Conservation (phyloP, 1,139 yeast species). For the Candida sojae region DNA sequence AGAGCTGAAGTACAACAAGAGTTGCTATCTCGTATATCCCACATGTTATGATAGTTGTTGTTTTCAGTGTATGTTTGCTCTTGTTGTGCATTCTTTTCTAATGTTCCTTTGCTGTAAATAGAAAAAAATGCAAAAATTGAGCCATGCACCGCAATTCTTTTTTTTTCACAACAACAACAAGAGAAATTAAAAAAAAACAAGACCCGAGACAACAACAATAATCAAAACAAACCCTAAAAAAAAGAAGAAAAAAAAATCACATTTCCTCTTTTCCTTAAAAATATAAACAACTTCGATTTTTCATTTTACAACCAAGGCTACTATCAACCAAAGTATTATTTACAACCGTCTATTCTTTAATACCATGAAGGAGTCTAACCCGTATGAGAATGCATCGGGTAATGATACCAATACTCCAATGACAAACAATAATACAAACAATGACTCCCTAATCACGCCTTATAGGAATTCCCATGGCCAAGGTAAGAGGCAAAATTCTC, state of each 20-base stretch:
- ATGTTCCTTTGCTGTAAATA: not conserved
- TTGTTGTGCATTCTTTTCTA: not conserved
- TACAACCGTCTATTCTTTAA: not conserved
- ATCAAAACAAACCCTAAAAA: not conserved
- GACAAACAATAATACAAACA: not conserved
- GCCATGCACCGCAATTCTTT: not conserved
- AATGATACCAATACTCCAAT: conserved; percentile 2
- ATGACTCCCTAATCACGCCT: conserved; percentile 6
- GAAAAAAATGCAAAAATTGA: not conserved
- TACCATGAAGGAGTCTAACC: conserved; percentile 5
- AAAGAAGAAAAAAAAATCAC: not conserved
- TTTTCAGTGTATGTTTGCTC: not conserved
- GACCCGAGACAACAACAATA: not conserved
- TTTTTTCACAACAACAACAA: not conserved
- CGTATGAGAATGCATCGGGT: conserved; percentile 3
- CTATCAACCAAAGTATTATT: not conserved
- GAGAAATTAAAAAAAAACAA: not conserved
- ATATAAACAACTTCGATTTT: conserved; percentile 5
- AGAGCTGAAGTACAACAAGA: too few relatives aligned
- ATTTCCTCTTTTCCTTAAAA: not conserved
- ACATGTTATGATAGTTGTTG: too few relatives aligned
- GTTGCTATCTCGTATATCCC: too few relatives aligned
- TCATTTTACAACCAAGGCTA: conserved; percentile 5
- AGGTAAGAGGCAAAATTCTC: not conserved
- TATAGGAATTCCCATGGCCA: conserved; percentile 2